Conservation (phyloP, 371 early-diverging fungal genomes). For the Syncephalastrum contaminatum region DNA sequence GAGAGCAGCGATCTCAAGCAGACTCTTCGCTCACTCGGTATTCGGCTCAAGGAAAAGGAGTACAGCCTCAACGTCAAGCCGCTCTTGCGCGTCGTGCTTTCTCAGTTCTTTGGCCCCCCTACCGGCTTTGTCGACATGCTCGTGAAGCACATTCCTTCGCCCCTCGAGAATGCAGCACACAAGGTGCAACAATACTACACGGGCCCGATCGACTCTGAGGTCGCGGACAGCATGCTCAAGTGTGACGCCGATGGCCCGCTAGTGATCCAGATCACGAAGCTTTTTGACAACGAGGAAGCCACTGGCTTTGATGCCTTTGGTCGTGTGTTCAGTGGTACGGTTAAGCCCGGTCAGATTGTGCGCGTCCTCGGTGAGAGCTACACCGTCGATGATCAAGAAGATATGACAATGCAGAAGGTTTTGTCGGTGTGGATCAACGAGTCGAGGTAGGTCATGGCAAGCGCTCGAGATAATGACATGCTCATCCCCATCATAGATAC, state of each 20-base stretch:
- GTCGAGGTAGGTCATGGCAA: slow-evolving; percentile 55
- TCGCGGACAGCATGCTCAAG: slow-evolving; percentile 71
- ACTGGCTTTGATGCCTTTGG: slow-evolving; percentile 89
- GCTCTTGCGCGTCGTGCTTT: slow-evolving; percentile 76
- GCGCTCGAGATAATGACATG: neutral
- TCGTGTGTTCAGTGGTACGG: slow-evolving; percentile 88
- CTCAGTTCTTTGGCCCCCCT: slow-evolving; percentile 89
- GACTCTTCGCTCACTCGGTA: slow-evolving; percentile 77
- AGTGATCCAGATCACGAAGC: slow-evolving; percentile 89
- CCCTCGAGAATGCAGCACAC: slow-evolving; percentile 69
- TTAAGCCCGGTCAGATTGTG: slow-evolving; percentile 76
- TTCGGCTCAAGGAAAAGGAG: slow-evolving; percentile 77
- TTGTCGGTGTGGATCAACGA: slow-evolving; percentile 75
- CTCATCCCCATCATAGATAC: slow-evolving; percentile 46
- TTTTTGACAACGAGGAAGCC: slow-evolving; percentile 84
- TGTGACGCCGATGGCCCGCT: slow-evolving; percentile 91
- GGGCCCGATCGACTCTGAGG: slow-evolving; percentile 65
- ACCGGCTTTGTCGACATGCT: slow-evolving; percentile 92
- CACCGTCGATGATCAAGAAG: slow-evolving; percentile 92
- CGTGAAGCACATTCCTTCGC: slow-evolving; percentile 76
- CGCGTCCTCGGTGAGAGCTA: slow-evolving; percentile 92
- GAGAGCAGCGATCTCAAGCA: slow-evolving; percentile 63
- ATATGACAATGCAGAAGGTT: slow-evolving; percentile 86
- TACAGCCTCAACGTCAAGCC: slow-evolving; percentile 81
- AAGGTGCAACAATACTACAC: slow-evolving; percentile 78